Conservation (phyloP, 192 early-diverging fungal species). For the Haplosporangium gracile region DNA sequence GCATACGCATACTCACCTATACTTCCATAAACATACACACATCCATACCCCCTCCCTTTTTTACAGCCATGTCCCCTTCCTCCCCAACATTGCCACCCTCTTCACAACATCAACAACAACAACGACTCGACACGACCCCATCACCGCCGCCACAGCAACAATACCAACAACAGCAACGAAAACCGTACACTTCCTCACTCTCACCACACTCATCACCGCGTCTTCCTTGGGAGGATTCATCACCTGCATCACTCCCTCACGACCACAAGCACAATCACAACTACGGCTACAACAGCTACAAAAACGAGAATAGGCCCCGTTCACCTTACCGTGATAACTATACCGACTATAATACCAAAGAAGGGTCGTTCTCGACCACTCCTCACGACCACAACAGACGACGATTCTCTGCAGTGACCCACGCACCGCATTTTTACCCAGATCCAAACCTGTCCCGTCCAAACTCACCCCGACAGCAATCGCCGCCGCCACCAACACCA, state of each 20-base stretch:
- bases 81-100: background rate
- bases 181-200: background rate
- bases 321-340: background rate
- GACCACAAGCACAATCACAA: background rate
- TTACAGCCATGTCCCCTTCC: background rate
- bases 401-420: background rate
- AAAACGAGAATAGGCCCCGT: background rate
- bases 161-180: background rate
- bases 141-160: background rate
- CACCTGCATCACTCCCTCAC: background rate
- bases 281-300: background rate
- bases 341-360: background rate
- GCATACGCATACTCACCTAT: background rate
- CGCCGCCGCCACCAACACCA: background rate
- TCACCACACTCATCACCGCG: background rate
- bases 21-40: background rate
- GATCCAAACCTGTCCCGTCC: background rate
- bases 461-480: background rate
- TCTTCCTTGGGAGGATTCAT: background rate
- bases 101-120: background rate
- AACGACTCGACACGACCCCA: background rate
- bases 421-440: background rate
- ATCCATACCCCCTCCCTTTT: background rate
- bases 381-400: background rate
- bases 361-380: background rate